These are phyloP conservation scores for Periconia macrospinosa DNA, from an alignment of 2,329 filamentous ascomycete genomes.

Conservation along the genomic window DNA sequence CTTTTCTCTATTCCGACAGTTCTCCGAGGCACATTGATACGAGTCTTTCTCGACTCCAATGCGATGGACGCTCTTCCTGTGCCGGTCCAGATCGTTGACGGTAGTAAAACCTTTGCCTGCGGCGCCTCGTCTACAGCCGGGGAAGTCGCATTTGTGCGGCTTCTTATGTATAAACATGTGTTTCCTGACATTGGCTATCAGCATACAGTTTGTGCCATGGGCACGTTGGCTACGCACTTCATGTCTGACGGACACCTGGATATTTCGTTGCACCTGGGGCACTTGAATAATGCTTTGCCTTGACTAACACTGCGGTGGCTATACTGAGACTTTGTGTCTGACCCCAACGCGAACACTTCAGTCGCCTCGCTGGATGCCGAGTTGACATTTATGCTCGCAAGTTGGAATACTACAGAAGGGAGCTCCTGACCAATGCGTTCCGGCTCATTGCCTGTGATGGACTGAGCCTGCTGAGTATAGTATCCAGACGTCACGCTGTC, in stretches of 20 bases:
- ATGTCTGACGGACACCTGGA: conserved; percentile 41
- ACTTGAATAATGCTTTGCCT: conserved; percentile 16
- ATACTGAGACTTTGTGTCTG: conserved; percentile 26
- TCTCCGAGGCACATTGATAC: conserved; percentile 61
- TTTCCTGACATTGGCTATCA: conserved; percentile 61
- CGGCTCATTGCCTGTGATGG: conserved; percentile 37
- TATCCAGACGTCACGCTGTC: conserved; percentile 35
- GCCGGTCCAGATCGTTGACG: conserved; percentile 77
- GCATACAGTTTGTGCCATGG: neutral
- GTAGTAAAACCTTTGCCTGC: conserved; percentile 73
- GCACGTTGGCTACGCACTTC: conserved; percentile 31
- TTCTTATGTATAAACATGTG: conserved; percentile 72
- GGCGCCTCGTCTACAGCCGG: conserved; percentile 55
- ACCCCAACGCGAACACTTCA: conserved; percentile 13
- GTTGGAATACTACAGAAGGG: conserved; percentile 13
- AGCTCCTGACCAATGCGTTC: conserved; percentile 21
- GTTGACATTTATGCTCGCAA: conserved; percentile 20
- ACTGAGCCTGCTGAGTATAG: conserved; percentile 28
- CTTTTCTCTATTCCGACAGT: conserved; percentile 65
- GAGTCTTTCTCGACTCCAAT: conserved; percentile 49
- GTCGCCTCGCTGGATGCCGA: conserved; percentile 17
- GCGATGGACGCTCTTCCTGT: conserved; percentile 72
- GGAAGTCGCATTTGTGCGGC: conserved; percentile 63
- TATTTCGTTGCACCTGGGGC: conserved; percentile 22
- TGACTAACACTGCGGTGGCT: conserved; percentile 26